Evolutionary conservation across 306 rosid genomes (phyloP), one percentile per base, ranked within the genome.

Genomic region (Medicago lupulina): DNA sequence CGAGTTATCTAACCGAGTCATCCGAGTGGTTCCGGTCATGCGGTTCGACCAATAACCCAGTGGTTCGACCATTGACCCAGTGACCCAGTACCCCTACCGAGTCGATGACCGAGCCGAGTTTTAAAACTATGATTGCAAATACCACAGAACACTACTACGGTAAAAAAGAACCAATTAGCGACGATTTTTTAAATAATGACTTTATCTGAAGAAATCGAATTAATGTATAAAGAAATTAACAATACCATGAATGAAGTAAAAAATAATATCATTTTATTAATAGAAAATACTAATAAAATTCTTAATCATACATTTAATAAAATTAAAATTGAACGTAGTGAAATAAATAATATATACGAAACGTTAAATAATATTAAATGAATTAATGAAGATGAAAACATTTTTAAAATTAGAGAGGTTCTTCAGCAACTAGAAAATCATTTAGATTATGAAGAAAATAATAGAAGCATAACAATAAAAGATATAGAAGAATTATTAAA

Each of bases 1-100:
- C 4, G 31, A 28, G 31, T 28, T 28, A 28, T 28, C 31, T 28
- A 28, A 28, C 31, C 31, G 31, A 28, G 31, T 28, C 31, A 28
- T 28, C 31, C 31, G 31, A 28, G 31, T 28, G 1, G 31, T 1
- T 28, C 31, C 31, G 31, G 31, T 28, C 96, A 49, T 90, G 93
- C 3, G 28, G 28, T 23, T 23, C 2, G 28, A 23, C 2, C 28
- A 23, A 23, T 23, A 2, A 23, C 28, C 2, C 28, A 23, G 28
- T 23, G 28, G 28, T 23, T 23, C 28, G 28, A 23, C 28, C 28
- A 23, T 23, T 23, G 28, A 23, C 28, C 28, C 28, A 23, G 2
- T 23, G 28, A 23, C 28, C 28, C 2, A 23, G 3, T 23, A 23
- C 28, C 28, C 28, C 2, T 23, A 2, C 28, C 3, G 28, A 2